Conservation (phyloP, 495 filamentous ascomycete species). For the Clohesyomyces aquaticus region DNA sequence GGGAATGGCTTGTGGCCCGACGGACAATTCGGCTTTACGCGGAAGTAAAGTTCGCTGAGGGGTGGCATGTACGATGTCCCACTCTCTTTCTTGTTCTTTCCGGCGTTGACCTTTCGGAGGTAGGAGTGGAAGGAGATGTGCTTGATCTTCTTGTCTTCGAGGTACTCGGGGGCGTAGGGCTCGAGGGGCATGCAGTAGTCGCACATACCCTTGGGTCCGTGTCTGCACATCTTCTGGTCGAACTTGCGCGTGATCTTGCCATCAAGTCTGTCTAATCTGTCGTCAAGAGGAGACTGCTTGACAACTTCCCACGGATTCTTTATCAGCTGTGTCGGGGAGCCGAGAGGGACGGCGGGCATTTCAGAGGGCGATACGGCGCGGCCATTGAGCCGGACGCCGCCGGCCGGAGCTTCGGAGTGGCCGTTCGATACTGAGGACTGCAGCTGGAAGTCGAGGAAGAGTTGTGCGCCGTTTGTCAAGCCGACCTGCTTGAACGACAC, state of each 20-base stretch:
- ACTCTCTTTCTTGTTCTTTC: slow-evolving; percentile 93
- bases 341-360: slow-evolving; percentile 60
- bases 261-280: slow-evolving; percentile 83
- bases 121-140: slow-evolving; percentile 96
- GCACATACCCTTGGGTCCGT: slow-evolving; percentile 97
- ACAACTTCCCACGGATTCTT: slow-evolving; percentile 95
- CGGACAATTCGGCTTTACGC: slow-evolving; percentile 85
- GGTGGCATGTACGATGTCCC: slow-evolving; percentile 94
- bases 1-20: slow-evolving; percentile 93
- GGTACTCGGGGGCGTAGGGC: slow-evolving; percentile 84
- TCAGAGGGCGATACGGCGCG: slow-evolving; percentile 71
- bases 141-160: slow-evolving; percentile 96
- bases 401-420: slow-evolving; percentile 45
- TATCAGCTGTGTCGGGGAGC: slow-evolving; percentile 62
- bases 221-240: slow-evolving; percentile 89
- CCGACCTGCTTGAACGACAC: slow-evolving; percentile 72
- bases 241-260: slow-evolving; percentile 82
- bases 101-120: slow-evolving; percentile 89
- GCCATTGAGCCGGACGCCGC: slow-evolving; percentile 69
- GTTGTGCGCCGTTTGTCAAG: slow-evolving; percentile 81
- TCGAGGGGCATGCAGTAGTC: slow-evolving; percentile 99
- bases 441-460: slow-evolving; percentile 80
- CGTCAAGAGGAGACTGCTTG: slow-evolving; percentile 81
- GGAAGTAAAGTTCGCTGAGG: slow-evolving; percentile 89
- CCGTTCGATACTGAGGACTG: slow-evolving; percentile 56